Percentiles rank a stretch among this genome's conserved stretches.
Evolutionary conservation across 2,329 filamentous ascomycete species (phyloP).

Genomic region (Alternaria metachromatica): DNA sequence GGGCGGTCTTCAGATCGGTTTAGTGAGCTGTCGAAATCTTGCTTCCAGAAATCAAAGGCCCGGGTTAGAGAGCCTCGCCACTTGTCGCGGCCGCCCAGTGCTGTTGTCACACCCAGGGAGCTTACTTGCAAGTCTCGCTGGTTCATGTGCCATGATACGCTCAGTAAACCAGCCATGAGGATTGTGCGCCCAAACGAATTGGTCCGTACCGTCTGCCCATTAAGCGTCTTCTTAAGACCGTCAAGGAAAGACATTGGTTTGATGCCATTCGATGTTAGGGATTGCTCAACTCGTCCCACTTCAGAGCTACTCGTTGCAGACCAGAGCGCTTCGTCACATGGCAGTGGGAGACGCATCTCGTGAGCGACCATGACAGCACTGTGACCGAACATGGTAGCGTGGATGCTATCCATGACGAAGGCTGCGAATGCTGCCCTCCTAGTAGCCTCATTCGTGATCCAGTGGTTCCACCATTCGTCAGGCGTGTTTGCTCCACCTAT

Average conservation of each 20-base stretch:
- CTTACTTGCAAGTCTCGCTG: slow-evolving; percentile 92
- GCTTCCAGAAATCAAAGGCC: slow-evolving; percentile 93
- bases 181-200: slow-evolving; percentile 94
- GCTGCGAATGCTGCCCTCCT: slow-evolving; percentile 89
- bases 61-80: slow-evolving; percentile 86
- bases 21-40: slow-evolving; percentile 84
- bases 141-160: slow-evolving; percentile 97
- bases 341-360: slow-evolving; percentile 88
- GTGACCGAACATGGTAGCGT: slow-evolving; percentile 97
- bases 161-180: slow-evolving; percentile 90
- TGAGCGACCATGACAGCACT: slow-evolving; percentile 97
- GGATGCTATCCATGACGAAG: slow-evolving; percentile 93
- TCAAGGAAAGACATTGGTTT: slow-evolving; percentile 89
- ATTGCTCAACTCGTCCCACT: slow-evolving; percentile 82
- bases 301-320: slow-evolving; percentile 86
- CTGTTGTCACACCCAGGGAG: slow-evolving; percentile 79
- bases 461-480: slow-evolving; percentile 93
- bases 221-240: slow-evolving; percentile 86
- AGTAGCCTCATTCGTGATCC: slow-evolving; percentile 94
- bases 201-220: slow-evolving; percentile 82
- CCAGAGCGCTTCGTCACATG: slow-evolving; percentile 93
- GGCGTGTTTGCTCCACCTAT: slow-evolving; percentile 67
- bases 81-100: slow-evolving; percentile 85
- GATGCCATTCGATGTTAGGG: slow-evolving; percentile 78
- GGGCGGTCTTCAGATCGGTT: slow-evolving; percentile 58